Base-by-base conservation (phyloP, 352 stramenopile species). In the Pythium grandisporangium region DNA sequence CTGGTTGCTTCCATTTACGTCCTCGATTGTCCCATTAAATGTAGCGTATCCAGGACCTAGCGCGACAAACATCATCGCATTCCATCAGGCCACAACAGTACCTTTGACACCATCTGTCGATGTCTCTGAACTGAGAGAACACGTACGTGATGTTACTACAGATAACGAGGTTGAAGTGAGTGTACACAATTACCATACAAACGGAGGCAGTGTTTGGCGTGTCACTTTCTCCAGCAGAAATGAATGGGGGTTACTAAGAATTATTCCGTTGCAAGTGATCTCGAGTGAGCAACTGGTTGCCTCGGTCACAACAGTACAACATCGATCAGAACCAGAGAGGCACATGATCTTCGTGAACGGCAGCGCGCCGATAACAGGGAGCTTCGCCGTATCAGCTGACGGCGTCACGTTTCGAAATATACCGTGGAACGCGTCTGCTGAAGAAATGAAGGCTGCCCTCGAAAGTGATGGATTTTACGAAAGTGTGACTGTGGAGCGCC, bases 261-360 rank as follows among this genome's bases (percentile, higher is more conserved):
- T n/a, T n/a, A n/a, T n/a, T n/a, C n/a, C n/a, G n/a, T n/a, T n/a
- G n/a, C n/a, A n/a, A n/a, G n/a, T n/a, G n/a, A n/a, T n/a, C n/a
- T n/a, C n/a, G n/a, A n/a, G n/a, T n/a, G n/a, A n/a, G n/a, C n/a
- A n/a, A n/a, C n/a, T n/a, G n/a, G n/a, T n/a, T n/a, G n/a, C n/a
- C n/a, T n/a, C n/a, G n/a, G n/a, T n/a, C n/a, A n/a, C n/a, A n/a
- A n/a, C n/a, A n/a, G n/a, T n/a, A n/a, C 39, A 56, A 32, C 29
- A 38, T 2, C 47, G 45, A 27, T 27, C 37, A 37, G 30, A 47
- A 19, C 52, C 55, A 33, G 60, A 75, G 33, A 52, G 66, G 6
- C 55, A 54, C 17, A 50, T 75, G 50, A 60, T 75, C 7, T 75
- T 62, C 30, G 60, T 69, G 0, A 58, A 59, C 34, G 60, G 50